A percentile compares a stretch with the other conserved stretches of the same genome.
Evolutionary conservation across 768 basidiomycete species (phyloP).

Genomic region (Cystofilobasidium bisporidii): DNA sequence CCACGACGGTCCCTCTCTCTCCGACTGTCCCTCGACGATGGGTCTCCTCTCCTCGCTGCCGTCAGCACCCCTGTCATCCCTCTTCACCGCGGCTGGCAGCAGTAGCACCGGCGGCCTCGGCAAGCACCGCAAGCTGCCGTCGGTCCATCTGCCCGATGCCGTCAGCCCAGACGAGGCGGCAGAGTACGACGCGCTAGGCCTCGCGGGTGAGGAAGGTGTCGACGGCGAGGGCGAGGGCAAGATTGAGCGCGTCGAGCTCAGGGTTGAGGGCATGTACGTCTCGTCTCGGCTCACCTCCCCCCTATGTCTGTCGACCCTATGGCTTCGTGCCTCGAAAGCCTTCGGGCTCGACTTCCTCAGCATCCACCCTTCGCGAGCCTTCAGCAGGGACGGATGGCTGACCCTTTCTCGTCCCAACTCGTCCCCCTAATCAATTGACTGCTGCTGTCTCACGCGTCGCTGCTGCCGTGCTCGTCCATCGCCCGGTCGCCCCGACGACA

Average conservation of each 20-base stretch:
- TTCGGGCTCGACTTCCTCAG: no score
- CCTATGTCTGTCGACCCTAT: no score
- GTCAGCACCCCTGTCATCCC: background rate
- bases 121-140: constrained; percentile 14
- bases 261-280: constrained; percentile 27
- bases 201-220: background rate
- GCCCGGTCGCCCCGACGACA: no score
- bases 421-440: no score
- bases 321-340: no score
- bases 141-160: background rate
- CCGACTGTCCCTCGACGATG: no score
- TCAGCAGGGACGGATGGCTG: background rate
- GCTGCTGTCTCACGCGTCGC: no score
- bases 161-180: background rate
- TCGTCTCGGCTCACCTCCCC: background rate
- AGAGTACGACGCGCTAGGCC: background rate
- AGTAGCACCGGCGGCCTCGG: background rate
- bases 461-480: background rate
- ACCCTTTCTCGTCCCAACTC: no score
- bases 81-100: background rate
- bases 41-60: background rate
- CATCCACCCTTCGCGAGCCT: no score
- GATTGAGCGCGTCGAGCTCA: constrained; percentile 13
- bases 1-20: no score
- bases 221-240: background rate